phyloP scores from a whole-genome alignment of 2,329 filamentous ascomycete genomes.

The Zasmidium citrigriseum region DNA sequence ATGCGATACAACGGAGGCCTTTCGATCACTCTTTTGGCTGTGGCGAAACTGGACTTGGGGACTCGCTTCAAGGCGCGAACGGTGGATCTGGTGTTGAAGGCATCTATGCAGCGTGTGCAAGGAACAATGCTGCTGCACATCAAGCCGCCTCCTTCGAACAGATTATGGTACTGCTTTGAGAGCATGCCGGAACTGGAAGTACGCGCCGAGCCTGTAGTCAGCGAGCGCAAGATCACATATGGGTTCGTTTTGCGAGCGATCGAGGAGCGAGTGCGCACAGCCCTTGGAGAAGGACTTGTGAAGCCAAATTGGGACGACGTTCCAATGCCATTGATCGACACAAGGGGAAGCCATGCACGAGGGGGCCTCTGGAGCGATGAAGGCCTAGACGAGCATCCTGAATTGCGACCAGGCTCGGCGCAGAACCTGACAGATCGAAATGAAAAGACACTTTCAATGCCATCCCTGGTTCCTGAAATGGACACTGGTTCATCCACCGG shows the following conservation, averaged over 20 bases:
- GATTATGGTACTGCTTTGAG: conserved; percentile 94
- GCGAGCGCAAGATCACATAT: conserved; percentile 92
- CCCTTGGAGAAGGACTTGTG: conserved; percentile 88
- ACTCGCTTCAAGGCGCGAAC: conserved; percentile 85
- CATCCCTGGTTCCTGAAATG: conserved; percentile 15
- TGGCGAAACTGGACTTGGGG: conserved; percentile 87
- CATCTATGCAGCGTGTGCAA: conserved; percentile 79
- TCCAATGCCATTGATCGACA: conserved; percentile 73
- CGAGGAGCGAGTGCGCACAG: conserved; percentile 91
- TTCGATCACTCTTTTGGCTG: conserved; percentile 86
- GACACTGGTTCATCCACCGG: conserved; percentile 21
- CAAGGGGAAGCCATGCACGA: conserved; percentile 72
- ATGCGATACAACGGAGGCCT: conserved; percentile 88
- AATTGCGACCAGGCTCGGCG: conserved; percentile 1
- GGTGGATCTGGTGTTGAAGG: conserved; percentile 84
- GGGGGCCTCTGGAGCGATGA: conserved; percentile 76
- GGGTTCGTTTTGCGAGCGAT: conserved; percentile 89
- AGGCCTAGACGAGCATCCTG: conserved; percentile 23
- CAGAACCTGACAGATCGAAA: conserved; percentile 16
- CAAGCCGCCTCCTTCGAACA: conserved; percentile 93
- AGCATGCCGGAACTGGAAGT: conserved; percentile 92
- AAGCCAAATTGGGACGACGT: conserved; percentile 95
- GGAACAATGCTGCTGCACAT: conserved; percentile 83
- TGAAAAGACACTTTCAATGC: conserved; percentile 30
- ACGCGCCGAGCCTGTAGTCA: conserved; percentile 93